Percentiles rank a stretch among this genome's conserved stretches.
phyloP scores from a whole-genome alignment of 2,329 filamentous ascomycete species.

The Akanthomyces muscarius region DNA sequence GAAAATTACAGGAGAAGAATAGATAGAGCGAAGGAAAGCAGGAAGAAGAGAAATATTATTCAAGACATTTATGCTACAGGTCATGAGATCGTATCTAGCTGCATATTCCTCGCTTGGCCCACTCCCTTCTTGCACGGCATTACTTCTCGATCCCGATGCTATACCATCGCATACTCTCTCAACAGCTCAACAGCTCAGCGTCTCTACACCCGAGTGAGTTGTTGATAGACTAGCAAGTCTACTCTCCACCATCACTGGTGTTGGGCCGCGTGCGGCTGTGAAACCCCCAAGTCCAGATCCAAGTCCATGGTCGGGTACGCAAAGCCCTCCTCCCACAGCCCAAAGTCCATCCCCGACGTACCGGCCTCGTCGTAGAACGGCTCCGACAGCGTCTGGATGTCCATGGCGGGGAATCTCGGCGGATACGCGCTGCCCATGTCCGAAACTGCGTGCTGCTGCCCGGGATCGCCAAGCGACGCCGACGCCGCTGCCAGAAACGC shows the following conservation, averaged over 20 bases:
- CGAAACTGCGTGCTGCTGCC: constrained; percentile 2
- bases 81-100: no score
- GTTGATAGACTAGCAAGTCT: no score
- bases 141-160: no score
- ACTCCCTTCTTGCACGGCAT: no score
- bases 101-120: no score
- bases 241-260: neutral
- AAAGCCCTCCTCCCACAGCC: constrained; percentile 37
- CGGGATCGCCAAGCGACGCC: neutral
- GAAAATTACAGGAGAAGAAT: no score
- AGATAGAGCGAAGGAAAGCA: no score
- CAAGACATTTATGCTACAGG: no score
- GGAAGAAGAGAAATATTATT: no score
- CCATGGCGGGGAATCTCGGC: constrained; percentile 27
- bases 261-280: neutral
- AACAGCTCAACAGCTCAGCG: no score
- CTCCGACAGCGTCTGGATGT: constrained; percentile 28
- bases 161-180: no score
- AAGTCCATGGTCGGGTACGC: constrained; percentile 33
- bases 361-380: constrained; percentile 28
- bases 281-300: constrained; percentile 31
- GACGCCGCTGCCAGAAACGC: neutral
- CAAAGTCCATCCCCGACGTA: constrained; percentile 30
- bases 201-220: no score
- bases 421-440: constrained; percentile 5